Base-by-base conservation (phyloP, 139 green algal genomes). In the Coelastrella sp. region DNA sequence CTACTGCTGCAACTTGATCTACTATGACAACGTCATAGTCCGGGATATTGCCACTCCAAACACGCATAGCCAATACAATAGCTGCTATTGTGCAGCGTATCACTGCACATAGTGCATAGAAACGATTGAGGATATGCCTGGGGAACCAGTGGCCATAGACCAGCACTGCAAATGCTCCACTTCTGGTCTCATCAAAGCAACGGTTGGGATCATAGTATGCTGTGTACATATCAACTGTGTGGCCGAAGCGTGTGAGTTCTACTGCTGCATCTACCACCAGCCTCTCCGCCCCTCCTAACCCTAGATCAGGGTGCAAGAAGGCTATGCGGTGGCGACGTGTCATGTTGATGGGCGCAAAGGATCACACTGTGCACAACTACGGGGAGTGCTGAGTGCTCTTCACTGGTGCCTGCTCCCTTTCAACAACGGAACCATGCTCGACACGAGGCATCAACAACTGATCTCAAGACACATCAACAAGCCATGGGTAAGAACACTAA, bases 221-320 rank as follows among this genome's bases (percentile, higher is more conserved):
- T 2, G 97, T 99, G 88, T 96, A 99, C 23, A 99, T 87, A 64
- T 97, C 91, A 7, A 98, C 96, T 19, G 78, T 80, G 85, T 99
- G 94, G 2, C 95, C 96, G 11, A 35, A 59, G 0, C 48, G 59
- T 9, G 89, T 85, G 5, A 99, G 91, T 88, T 99, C 97, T 0
- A 89, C 81, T 6, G 97, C 97, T 19, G 96, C 96, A 89, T 99
- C 96, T 3, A 99, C 94, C 9, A 99, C 92, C 6, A 99, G 91
- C 11, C 97, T 86, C 89, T 99, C 97, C n/a, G 97, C 97, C 13
- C 97, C 96, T 48, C 95, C 96, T 0, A 99, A 77, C 0, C 96
- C 96, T 25, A 99, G 87, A 78, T 99, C 96, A 35, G 96, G 96
- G 86, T 99, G 96, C 9, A 93, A 89, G 73, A 99, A 98, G 2